Evolutionary conservation across 148 eudicot species (phyloP).

Genomic region (Diospyros lotus): DNA sequence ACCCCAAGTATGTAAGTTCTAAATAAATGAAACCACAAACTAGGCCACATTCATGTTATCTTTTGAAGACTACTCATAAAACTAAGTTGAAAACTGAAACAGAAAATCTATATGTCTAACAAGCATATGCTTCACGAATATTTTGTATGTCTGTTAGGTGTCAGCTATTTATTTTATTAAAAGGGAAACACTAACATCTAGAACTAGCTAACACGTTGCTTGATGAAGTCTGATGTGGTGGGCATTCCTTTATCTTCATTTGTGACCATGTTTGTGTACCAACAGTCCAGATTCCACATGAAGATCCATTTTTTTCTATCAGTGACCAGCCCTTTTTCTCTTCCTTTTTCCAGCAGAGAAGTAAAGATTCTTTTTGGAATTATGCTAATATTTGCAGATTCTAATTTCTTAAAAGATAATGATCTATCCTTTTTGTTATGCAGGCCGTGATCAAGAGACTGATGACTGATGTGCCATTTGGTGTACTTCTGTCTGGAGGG

Average conservation of each 20-base stretch:
- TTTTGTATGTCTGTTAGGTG: not conserved
- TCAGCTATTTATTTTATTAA: too few relatives aligned
- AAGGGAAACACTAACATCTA: not conserved
- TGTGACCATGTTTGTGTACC: too few relatives aligned
- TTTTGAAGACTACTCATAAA: too few relatives aligned
- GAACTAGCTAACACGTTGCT: not conserved
- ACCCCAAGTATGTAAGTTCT: too few relatives aligned
- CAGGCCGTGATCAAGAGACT: slow-evolving; percentile 90
- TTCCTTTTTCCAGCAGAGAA: not conserved
- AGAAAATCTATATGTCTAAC: not conserved
- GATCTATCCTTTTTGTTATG: not conserved
- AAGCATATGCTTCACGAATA: not conserved
- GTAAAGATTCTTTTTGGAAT: not conserved
- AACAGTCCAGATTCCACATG: not conserved
- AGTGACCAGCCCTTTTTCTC: not conserved
- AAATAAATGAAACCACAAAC: too few relatives aligned
- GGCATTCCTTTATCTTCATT: not conserved
- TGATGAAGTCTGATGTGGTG: slow-evolving; percentile 4
- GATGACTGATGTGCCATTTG: slow-evolving; percentile 97
- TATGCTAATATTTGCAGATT: not conserved
- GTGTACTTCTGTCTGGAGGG: slow-evolving; percentile 93
- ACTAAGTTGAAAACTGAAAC: too few relatives aligned
- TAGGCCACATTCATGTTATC: too few relatives aligned
- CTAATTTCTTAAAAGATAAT: not conserved
- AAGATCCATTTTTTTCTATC: not conserved